Evolutionary conservation across 352 stramenopile species (phyloP).

Genomic region (Globisporangium barbulae): DNA sequence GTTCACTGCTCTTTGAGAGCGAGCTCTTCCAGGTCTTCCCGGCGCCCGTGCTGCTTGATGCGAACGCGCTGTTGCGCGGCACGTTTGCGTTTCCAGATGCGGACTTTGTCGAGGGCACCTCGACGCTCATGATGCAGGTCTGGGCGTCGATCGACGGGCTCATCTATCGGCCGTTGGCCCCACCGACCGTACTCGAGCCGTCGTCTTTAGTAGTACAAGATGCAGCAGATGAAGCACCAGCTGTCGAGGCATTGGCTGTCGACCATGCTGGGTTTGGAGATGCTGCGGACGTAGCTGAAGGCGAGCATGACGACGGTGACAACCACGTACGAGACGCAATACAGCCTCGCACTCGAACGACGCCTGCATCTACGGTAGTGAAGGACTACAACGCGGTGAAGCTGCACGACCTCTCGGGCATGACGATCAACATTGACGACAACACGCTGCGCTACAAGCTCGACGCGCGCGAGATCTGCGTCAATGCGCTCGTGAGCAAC

Average conservation of each 20-base stretch:
- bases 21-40: slow-evolving; percentile 84
- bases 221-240: slow-evolving; percentile 4
- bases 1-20: slow-evolving; percentile 83
- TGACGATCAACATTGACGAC: slow-evolving; percentile 85
- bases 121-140: slow-evolving; percentile 86
- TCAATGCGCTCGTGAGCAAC: slow-evolving; percentile 83
- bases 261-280: not conserved
- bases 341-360: not conserved
- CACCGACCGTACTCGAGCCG: slow-evolving; percentile 51
- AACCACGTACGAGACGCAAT: not conserved
- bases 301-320: not conserved
- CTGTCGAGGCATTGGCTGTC: not conserved
- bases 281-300: not conserved
- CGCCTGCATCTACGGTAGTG: not conserved
- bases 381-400: slow-evolving; percentile 44
- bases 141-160: slow-evolving; percentile 80
- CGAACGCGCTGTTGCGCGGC: slow-evolving; percentile 67
- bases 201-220: not conserved
- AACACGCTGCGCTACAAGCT: slow-evolving; percentile 79
- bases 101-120: slow-evolving; percentile 57
- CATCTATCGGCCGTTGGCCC: slow-evolving; percentile 74
- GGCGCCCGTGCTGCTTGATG: slow-evolving; percentile 71
- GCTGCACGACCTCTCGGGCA: slow-evolving; percentile 80
- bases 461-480: slow-evolving; percentile 49
- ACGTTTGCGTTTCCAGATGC: slow-evolving; percentile 47